phyloP scores from a whole-genome alignment of 768 basidiomycete species.

The Amanita subjunquillea region DNA sequence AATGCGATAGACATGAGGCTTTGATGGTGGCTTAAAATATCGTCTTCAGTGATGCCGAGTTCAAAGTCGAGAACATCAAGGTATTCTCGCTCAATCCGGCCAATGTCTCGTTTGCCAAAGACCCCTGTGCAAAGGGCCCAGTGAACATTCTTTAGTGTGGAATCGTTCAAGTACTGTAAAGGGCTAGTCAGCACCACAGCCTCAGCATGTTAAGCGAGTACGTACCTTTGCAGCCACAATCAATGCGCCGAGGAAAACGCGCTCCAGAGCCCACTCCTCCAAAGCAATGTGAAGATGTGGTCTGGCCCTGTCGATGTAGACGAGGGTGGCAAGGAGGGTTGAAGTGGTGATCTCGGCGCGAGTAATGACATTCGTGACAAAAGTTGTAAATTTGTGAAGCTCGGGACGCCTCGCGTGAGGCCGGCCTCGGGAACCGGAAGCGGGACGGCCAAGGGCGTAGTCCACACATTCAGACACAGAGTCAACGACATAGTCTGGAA shows the following conservation, averaged over 20 bases:
- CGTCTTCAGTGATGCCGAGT: conserved; percentile 52
- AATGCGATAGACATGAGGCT: conserved; percentile 20
- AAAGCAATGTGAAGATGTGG: conserved; percentile 74
- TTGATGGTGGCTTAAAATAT: conserved; percentile 45
- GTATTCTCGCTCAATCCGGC: conserved; percentile 76
- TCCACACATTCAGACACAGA: conserved; percentile 64
- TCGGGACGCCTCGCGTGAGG: conserved; percentile 35
- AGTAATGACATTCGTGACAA: conserved; percentile 56
- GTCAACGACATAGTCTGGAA: conserved; percentile 62
- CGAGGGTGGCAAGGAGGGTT: conserved; percentile 58
- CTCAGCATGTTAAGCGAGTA: conserved; percentile 8
- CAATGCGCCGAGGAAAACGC: conserved; percentile 85
- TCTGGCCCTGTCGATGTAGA: conserved; percentile 69
- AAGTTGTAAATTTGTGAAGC: conserved; percentile 49
- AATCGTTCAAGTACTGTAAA: conserved; percentile 73
- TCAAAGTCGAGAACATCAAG: conserved; percentile 74
- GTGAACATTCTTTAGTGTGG: conserved; percentile 83
- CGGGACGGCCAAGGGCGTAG: conserved; percentile 62
- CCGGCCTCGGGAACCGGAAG: conserved; percentile 41
- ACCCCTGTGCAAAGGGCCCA: conserved; percentile 83
- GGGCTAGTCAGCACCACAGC: conserved; percentile 8
- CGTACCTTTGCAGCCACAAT: conserved; percentile 78
- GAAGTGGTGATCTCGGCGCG: conserved; percentile 68
- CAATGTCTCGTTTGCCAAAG: conserved; percentile 73
- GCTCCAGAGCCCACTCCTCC: conserved; percentile 81